Evolutionary conservation across 768 basidiomycete species (phyloP).

Genomic region (Suillus alpinus): DNA sequence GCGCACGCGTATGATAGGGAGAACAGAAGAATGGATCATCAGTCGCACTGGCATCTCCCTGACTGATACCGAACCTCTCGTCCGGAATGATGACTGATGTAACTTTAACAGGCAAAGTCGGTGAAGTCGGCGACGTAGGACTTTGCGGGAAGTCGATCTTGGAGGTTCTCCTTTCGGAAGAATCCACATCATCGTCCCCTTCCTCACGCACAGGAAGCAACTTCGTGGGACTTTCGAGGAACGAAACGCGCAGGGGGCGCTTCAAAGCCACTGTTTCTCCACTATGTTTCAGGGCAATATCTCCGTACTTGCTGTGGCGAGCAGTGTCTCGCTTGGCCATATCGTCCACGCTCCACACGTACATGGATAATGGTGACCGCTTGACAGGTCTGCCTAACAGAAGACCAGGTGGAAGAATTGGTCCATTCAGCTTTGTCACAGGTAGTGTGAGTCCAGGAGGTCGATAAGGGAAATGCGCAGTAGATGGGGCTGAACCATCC

Average conservation of each 20-base stretch:
- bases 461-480: background rate
- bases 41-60: background rate
- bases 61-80: background rate
- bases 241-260: slow-evolving; percentile 14
- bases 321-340: slow-evolving; percentile 19
- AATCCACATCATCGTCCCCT: slow-evolving; percentile 32
- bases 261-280: slow-evolving; percentile 15
- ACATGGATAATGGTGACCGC: slow-evolving; percentile 48
- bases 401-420: slow-evolving; percentile 33
- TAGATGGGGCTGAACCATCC: slow-evolving; percentile 9
- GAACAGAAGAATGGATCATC: slow-evolving; percentile 24
- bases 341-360: slow-evolving; percentile 40
- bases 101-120: background rate
- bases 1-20: slow-evolving; percentile 21
- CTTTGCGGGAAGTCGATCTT: slow-evolving; percentile 23
- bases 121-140: background rate
- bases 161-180: slow-evolving; percentile 9
- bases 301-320: slow-evolving; percentile 14
- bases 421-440: slow-evolving; percentile 9
- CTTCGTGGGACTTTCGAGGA: slow-evolving; percentile 16
- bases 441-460: slow-evolving; percentile 22
- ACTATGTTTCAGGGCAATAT: slow-evolving; percentile 12
- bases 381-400: slow-evolving; percentile 49
- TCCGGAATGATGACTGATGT: slow-evolving; percentile 5
- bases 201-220: slow-evolving; percentile 32